Base-by-base conservation (phyloP, 2,329 filamentous ascomycete species). In the Fusarium aywerte region DNA sequence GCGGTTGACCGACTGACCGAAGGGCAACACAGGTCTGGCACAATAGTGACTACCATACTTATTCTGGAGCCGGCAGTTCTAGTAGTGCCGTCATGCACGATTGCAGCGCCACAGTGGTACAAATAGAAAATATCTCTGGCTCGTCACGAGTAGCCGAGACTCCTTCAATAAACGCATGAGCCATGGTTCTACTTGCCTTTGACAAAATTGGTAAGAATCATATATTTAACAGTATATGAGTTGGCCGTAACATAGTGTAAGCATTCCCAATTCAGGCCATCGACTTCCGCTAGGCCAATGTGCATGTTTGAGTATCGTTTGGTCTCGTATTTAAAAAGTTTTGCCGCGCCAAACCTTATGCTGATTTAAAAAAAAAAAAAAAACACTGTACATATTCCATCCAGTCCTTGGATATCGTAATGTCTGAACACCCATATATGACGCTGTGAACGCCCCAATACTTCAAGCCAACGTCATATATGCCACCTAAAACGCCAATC, bases 401-500 rank as follows among this genome's bases (percentile, higher is more conserved):
- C 18, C n/a, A 27, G 20, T 21, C 18, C 40, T 25, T 33, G 32
- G 31, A 27, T 54, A 39, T 31, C 31, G 25, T 20, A 35, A 15
- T 16, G 27, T 23, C 38, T 31, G 44, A 62, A 39, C 40, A 55
- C 36, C 16, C 16, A 45, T 35, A 33, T 40, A 36, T n/a, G n/a
- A n/a, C 16, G 31, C 27, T 25, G 18, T n/a, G 55, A 36, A 23
- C 49, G 15, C 23, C 13, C 10, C 16, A 40, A 36, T 27, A 27
- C 38, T 20, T 54, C 42, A 57, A 32, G 21, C 3, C 31, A 57
- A 67, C 62, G 45, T 62, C 62, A 47, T 23, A 39, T 40, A 66
- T 58, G 50, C 48, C 43, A 52, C 43, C 43, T 25, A 69, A 64
- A 49, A 54, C 54, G 52, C 44, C 44, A 49, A 48, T 23, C 33